These are phyloP conservation scores for Rhizophora mangle DNA, from an alignment of 345 rosid species.

Conservation along the genomic window DNA sequence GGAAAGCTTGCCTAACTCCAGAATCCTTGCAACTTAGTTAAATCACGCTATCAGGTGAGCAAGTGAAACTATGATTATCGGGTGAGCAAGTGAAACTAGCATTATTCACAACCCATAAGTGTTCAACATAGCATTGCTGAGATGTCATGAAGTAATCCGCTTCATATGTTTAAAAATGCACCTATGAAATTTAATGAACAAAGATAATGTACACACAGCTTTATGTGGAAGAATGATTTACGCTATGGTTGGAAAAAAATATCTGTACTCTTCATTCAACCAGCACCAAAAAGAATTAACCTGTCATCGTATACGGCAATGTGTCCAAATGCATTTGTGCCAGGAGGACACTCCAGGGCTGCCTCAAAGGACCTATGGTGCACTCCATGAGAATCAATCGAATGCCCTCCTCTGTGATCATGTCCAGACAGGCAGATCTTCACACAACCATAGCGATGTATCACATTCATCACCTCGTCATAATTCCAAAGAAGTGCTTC, in stretches of 20 bases:
- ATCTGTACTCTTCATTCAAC: constrained; percentile 53
- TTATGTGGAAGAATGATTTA: not conserved
- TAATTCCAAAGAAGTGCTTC: constrained; percentile 85
- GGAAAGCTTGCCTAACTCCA: not conserved
- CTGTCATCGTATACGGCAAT: constrained; percentile 68
- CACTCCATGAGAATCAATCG: constrained; percentile 70
- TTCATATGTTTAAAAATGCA: not conserved
- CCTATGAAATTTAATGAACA: too few species aligned
- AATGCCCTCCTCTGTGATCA: constrained; percentile 74
- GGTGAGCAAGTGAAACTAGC: not conserved
- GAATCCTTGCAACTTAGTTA: not conserved
- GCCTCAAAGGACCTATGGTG: constrained; percentile 89
- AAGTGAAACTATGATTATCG: too few species aligned
- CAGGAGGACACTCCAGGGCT: constrained; percentile 86
- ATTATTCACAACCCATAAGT: not conserved
- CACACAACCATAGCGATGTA: constrained; percentile 64
- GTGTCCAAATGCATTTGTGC: constrained; percentile 70
- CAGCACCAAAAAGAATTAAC: constrained; percentile 59
- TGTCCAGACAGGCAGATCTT: constrained; percentile 88
- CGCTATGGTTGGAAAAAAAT: constrained; percentile 27
- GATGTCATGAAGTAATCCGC: not conserved
- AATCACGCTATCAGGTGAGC: not conserved
- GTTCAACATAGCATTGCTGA: not conserved
- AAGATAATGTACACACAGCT: constrained; percentile 13
- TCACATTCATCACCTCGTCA: constrained; percentile 69